Percentiles rank a stretch among this genome's conserved stretches.
Evolutionary conservation across 2,329 filamentous ascomycete species (phyloP).

Genomic region (Colletotrichum australisinense): DNA sequence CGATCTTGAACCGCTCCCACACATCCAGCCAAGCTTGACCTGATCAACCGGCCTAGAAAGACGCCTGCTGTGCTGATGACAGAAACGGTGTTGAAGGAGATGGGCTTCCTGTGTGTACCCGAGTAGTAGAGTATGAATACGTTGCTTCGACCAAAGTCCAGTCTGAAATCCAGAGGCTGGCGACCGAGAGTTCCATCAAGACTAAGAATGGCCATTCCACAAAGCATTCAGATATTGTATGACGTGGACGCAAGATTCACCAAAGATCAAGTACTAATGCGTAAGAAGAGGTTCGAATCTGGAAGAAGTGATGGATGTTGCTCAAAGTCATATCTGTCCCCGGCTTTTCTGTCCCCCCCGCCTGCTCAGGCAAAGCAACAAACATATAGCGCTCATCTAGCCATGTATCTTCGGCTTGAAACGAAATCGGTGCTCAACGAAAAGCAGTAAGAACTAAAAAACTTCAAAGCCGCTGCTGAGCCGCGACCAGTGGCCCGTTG

Average conservation of each 20-base stretch:
- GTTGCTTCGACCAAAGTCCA: too few relatives aligned
- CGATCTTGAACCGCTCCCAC: too few relatives aligned
- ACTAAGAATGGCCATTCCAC: too few relatives aligned
- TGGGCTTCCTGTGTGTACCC: too few relatives aligned
- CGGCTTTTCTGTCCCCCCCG: constrained; percentile 14
- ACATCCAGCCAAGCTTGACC: too few relatives aligned
- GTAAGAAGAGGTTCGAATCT: background rate
- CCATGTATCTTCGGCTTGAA: constrained; percentile 1
- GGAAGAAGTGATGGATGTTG: background rate
- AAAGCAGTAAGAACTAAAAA: background rate
- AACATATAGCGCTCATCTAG: background rate
- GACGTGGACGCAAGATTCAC: background rate
- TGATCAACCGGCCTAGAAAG: too few relatives aligned
- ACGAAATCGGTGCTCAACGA: constrained; percentile 9
- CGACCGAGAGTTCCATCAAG: background rate
- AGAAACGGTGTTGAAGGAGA: too few relatives aligned
- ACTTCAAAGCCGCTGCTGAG: constrained; percentile 1
- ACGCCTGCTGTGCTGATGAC: too few relatives aligned
- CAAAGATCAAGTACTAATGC: background rate
- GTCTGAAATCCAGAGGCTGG: too few relatives aligned
- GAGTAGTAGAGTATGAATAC: too few relatives aligned
- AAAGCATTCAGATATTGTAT: background rate
- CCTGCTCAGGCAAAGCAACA: background rate
- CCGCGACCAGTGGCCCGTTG: constrained; percentile 1
- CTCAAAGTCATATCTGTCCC: constrained; percentile 10